phyloP scores from a whole-genome alignment of 2,329 filamentous ascomycete species.

The Lecanosticta acicola region DNA sequence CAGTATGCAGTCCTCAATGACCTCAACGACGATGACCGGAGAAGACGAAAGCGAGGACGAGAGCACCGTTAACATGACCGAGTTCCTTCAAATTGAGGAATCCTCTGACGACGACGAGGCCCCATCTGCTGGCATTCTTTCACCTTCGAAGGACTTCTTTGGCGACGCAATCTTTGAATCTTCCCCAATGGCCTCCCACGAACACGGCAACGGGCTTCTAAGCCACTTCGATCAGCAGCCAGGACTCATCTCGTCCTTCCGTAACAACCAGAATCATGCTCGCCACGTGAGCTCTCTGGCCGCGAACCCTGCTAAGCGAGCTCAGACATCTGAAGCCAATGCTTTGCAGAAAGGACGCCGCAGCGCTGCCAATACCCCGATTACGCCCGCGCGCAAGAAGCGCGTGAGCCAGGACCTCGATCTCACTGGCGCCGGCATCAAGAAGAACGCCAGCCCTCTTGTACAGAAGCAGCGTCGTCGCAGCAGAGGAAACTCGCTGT shows the following conservation, averaged over 20 bases:
- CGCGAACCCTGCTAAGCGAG: conserved; percentile 59
- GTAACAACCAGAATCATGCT: conserved; percentile 51
- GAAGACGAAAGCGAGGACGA: conserved; percentile 17
- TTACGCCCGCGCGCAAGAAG: conserved; percentile 58
- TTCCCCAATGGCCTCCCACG: conserved; percentile 5
- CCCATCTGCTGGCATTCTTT: conserved; percentile 45
- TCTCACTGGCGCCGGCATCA: conserved; percentile 25
- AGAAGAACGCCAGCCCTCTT: conserved; percentile 22
- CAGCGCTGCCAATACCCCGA: conserved; percentile 59
- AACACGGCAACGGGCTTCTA: conserved; percentile 40
- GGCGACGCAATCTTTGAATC: conserved; percentile 16
- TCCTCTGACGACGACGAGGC: conserved; percentile 33
- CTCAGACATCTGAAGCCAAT: conserved; percentile 56
- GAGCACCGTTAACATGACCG: conserved; percentile 22
- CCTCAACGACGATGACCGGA: conserved; percentile 44
- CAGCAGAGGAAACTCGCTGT: conserved; percentile 19
- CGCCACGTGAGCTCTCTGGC: conserved; percentile 49
- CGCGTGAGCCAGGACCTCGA: conserved; percentile 26
- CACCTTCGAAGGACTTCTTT: conserved; percentile 15
- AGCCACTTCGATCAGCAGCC: conserved; percentile 57
- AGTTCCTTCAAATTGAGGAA: conserved; percentile 26
- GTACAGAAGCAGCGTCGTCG: conserved; percentile 16
- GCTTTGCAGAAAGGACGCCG: conserved; percentile 60
- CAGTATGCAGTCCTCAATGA: conserved; percentile 43
- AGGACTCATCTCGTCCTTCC: conserved; percentile 72